Percentiles rank a stretch among this genome's conserved stretches.
Evolutionary conservation across 805 yeast genomes (phyloP).

Genomic region (Hanseniaspora guilliermondii): DNA sequence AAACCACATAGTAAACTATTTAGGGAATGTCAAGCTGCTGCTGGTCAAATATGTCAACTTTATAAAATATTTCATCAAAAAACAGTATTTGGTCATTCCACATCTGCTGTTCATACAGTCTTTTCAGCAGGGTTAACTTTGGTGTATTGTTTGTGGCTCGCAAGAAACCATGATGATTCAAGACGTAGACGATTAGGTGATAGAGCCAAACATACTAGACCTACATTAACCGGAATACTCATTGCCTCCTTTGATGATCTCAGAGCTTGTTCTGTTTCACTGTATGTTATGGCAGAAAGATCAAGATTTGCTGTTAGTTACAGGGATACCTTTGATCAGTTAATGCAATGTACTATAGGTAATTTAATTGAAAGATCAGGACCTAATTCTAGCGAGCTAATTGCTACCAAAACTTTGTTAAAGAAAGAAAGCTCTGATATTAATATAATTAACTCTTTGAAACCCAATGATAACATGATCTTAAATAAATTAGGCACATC

Average conservation of each 20-base stretch:
- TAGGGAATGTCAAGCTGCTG: constrained; percentile 58
- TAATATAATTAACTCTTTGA: background rate
- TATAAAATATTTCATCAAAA: constrained; percentile 52
- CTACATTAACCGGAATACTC: constrained; percentile 41
- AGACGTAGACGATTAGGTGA: constrained; percentile 44
- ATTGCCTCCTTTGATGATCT: constrained; percentile 50
- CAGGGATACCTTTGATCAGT: constrained; percentile 55
- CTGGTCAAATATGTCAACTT: constrained; percentile 55
- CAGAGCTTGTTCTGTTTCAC: constrained; percentile 50
- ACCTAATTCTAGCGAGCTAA: constrained; percentile 46
- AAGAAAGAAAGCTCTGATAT: background rate
- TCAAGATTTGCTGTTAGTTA: constrained; percentile 49
- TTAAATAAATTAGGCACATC: background rate
- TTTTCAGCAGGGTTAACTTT: constrained; percentile 60
- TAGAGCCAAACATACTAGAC: constrained; percentile 47
- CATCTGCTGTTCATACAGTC: constrained; percentile 53
- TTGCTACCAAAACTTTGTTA: constrained; percentile 23
- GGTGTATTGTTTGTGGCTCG: constrained; percentile 54
- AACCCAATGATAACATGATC: background rate
- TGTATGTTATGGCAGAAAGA: constrained; percentile 56
- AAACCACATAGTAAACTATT: constrained; percentile 50
- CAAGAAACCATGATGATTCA: constrained; percentile 48
- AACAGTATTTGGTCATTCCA: constrained; percentile 51
- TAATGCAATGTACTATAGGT: constrained; percentile 52
- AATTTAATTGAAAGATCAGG: constrained; percentile 52